These are phyloP conservation scores for Ogataea glucozyma DNA, from an alignment of 805 yeast species.

Conservation along the genomic window DNA sequence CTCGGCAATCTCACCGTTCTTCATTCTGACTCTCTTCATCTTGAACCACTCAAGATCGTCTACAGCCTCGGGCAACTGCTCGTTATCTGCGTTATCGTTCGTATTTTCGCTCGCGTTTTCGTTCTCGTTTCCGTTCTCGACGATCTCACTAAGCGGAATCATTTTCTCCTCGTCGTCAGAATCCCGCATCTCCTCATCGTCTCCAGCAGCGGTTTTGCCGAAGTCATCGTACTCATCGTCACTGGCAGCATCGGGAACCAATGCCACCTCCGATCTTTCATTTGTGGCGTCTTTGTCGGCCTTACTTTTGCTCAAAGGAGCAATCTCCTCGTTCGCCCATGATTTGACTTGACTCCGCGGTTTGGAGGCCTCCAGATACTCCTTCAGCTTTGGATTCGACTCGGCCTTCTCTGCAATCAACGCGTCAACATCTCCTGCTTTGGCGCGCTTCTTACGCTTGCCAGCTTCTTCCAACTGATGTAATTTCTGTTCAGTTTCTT, in stretches of 20 bases:
- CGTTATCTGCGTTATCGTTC: slow-evolving; percentile 15
- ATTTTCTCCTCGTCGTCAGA: slow-evolving; percentile 61
- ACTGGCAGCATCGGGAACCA: slow-evolving; percentile 42
- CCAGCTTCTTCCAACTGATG: slow-evolving; percentile 49
- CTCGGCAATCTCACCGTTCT: slow-evolving; percentile 37
- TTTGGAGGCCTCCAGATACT: slow-evolving; percentile 80
- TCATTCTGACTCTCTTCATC: slow-evolving; percentile 70
- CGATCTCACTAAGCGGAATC: slow-evolving; percentile 27
- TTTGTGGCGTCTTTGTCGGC: slow-evolving; percentile 15
- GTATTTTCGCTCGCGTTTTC: no score
- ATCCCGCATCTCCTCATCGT: slow-evolving; percentile 46
- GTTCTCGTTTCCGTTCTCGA: slow-evolving; percentile 23
- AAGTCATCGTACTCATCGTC: slow-evolving; percentile 57
- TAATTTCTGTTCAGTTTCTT: slow-evolving; percentile 51
- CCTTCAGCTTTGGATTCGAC: slow-evolving; percentile 67
- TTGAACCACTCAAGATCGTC: slow-evolving; percentile 89
- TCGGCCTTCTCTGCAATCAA: slow-evolving; percentile 61
- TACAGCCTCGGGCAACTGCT: slow-evolving; percentile 37
- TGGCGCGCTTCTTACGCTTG: slow-evolving; percentile 43
- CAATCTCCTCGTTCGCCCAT: slow-evolving; percentile 68
- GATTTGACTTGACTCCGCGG: slow-evolving; percentile 70
- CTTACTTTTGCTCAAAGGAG: slow-evolving; percentile 18
- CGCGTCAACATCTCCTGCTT: slow-evolving; percentile 26
- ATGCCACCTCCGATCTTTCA: slow-evolving; percentile 22
- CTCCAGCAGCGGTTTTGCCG: slow-evolving; percentile 35